A percentile compares a stretch with the other conserved stretches of the same genome.
These are phyloP conservation scores for Rusavskia elegans DNA, from an alignment of 495 filamentous ascomycete species.

Conservation along the genomic window DNA sequence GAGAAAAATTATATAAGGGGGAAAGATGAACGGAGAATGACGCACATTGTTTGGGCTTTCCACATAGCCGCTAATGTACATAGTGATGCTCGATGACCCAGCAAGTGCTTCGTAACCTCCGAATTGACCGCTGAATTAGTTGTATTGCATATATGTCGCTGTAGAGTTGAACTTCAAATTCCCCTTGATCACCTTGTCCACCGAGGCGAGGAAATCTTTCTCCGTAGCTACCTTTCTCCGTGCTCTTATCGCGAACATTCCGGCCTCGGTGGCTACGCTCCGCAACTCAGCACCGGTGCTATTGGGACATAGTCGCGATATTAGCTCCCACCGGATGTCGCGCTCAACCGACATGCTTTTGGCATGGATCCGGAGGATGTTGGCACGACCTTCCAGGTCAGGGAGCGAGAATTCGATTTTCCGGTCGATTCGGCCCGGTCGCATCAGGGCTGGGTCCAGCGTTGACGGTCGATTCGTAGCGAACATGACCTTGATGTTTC, in stretches of 20 bases:
- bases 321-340: conserved; percentile 97
- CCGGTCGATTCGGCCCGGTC: conserved; percentile 91
- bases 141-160: conserved; percentile 98
- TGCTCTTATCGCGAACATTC: conserved; percentile 96
- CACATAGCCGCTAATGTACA: background rate
- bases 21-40: no score
- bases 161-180: conserved; percentile 99
- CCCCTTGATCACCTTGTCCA: conserved; percentile 99
- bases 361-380: conserved; percentile 94
- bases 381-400: conserved; percentile 89
- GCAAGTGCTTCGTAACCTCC: background rate
- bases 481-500: conserved; percentile 99
- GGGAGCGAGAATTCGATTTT: conserved; percentile 98
- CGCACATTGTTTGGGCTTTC: background rate
- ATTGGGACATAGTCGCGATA: conserved; percentile 91
- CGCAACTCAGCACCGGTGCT: conserved; percentile 86
- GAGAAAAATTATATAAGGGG: no score
- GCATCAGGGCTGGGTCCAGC: conserved; percentile 89
- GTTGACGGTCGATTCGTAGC: conserved; percentile 95
- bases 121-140: conserved; percentile 33
- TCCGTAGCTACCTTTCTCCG: conserved; percentile 95
- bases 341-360: conserved; percentile 99
- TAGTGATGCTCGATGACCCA: background rate
- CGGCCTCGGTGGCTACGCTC: conserved; percentile 96
- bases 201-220: conserved; percentile 96